A percentile compares a stretch with the other conserved stretches of the same genome.
Conservation (phyloP, 148 eudicot species). For the Polygonum aviculare region DNA sequence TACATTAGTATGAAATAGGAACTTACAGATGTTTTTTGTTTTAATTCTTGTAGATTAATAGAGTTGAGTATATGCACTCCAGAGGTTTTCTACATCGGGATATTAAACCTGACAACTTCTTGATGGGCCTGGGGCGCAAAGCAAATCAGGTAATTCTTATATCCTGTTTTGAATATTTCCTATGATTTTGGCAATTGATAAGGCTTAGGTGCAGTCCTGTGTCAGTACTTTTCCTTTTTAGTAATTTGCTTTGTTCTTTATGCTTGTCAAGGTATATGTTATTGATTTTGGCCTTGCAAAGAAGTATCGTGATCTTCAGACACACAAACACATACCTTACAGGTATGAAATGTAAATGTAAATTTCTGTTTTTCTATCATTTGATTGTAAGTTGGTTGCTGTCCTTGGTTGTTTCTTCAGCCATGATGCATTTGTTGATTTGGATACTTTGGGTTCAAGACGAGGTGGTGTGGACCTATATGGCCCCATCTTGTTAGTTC, state of each 20-base stretch:
- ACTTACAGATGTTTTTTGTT: neutral
- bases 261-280: slow-evolving; percentile 50
- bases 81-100: slow-evolving; percentile 99
- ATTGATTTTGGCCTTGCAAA: slow-evolving; percentile 97
- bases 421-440: neutral
- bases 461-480: neutral
- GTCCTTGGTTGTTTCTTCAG: neutral
- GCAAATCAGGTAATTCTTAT: slow-evolving; percentile 71
- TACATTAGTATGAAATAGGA: neutral
- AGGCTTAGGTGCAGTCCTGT: neutral
- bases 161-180: neutral
- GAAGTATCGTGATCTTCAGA: slow-evolving; percentile 87
- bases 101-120: slow-evolving; percentile 93
- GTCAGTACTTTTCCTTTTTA: neutral
- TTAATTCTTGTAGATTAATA: slow-evolving; percentile 48
- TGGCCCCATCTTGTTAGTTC: neutral
- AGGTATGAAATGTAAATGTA: slow-evolving; percentile 34
- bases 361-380: neutral
- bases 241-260: neutral
- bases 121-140: slow-evolving; percentile 98
- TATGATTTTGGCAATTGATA: neutral
- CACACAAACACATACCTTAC: slow-evolving; percentile 95
- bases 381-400: neutral
- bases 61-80: slow-evolving; percentile 90
- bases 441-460: neutral